phyloP scores from a whole-genome alignment of 2,329 filamentous ascomycete species.

The Cyclaneusma minus region DNA sequence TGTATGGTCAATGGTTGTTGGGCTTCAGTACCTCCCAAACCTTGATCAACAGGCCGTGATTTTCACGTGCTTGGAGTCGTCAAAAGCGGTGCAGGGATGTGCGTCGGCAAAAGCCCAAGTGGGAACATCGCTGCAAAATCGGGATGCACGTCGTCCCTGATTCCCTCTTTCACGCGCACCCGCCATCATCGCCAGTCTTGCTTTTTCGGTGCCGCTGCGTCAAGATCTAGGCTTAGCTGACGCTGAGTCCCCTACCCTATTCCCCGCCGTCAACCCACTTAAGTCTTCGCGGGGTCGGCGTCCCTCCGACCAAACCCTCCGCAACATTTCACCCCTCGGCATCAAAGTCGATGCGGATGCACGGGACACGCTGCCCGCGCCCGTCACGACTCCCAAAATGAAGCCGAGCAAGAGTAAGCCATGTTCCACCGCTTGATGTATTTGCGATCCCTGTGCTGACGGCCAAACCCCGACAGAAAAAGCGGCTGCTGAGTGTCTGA shows the following conservation, averaged over 20 bases:
- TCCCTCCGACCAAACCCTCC: conserved; percentile 11
- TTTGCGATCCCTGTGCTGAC: not conserved
- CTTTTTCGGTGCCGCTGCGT: too few relatives aligned
- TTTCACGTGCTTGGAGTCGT: too few relatives aligned
- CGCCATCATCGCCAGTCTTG: too few relatives aligned
- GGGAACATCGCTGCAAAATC: too few relatives aligned
- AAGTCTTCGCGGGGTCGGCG: conserved; percentile 13
- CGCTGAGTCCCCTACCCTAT: conserved; percentile 2
- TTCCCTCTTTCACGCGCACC: too few relatives aligned
- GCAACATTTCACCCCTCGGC: conserved; percentile 14
- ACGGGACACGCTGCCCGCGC: conserved; percentile 11
- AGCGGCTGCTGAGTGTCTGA: conserved; percentile 58
- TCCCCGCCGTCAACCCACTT: conserved; percentile 2
- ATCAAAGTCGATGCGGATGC: conserved; percentile 13
- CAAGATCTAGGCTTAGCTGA: too few relatives aligned
- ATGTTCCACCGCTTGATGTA: conserved; percentile 3
- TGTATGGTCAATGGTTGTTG: too few relatives aligned
- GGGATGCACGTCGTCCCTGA: too few relatives aligned
- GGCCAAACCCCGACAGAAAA: conserved; percentile 20
- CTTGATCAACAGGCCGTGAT: too few relatives aligned
- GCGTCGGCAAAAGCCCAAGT: too few relatives aligned
- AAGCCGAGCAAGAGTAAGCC: conserved; percentile 21
- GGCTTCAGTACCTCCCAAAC: too few relatives aligned
- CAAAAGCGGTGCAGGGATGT: too few relatives aligned
- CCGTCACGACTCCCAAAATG: conserved; percentile 21